A percentile compares a stretch with the other conserved stretches of the same genome.
Evolutionary conservation across 805 yeast genomes (phyloP).

Genomic region (Candida coleopterorum): DNA sequence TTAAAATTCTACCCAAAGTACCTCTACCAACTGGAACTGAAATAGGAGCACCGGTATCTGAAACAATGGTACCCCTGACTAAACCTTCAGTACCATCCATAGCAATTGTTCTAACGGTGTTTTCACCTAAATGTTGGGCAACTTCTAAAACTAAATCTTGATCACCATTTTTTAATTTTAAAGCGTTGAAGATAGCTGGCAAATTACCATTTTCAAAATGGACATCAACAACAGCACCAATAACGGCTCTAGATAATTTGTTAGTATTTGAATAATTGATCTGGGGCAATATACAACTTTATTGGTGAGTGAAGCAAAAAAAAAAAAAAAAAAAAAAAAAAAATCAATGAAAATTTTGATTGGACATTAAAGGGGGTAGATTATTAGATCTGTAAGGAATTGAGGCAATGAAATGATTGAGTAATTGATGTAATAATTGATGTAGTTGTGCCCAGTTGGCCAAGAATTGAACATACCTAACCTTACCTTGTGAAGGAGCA

Average conservation of each 20-base stretch:
- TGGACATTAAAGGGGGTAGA: too few species aligned
- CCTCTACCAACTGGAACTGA: slow-evolving; percentile 99
- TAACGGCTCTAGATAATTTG: slow-evolving; percentile 67
- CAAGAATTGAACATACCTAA: slow-evolving; percentile 59
- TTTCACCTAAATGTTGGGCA: slow-evolving; percentile 99
- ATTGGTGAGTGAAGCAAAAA: background rate
- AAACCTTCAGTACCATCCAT: slow-evolving; percentile 99
- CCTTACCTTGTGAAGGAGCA: slow-evolving; percentile 74
- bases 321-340: background rate
- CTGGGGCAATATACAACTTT: background rate
- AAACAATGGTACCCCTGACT: slow-evolving; percentile 90
- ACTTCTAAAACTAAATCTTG: slow-evolving; percentile 92
- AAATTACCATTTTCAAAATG: slow-evolving; percentile 96
- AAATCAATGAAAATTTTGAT: background rate
- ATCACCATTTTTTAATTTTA: slow-evolving; percentile 75
- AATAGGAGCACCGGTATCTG: slow-evolving; percentile 97
- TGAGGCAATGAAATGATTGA: too few species aligned
- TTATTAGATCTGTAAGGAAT: too few species aligned
- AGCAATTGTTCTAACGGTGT: slow-evolving; percentile 99
- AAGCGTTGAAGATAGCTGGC: slow-evolving; percentile 96
- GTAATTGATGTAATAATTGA: too few species aligned
- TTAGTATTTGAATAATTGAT: slow-evolving; percentile 23
- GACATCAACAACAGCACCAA: slow-evolving; percentile 99
- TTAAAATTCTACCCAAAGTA: slow-evolving; percentile 96
- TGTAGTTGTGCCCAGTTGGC: background rate